Base-by-base conservation (phyloP, 306 rosid genomes). In the Abrus pulchellus region DNA sequence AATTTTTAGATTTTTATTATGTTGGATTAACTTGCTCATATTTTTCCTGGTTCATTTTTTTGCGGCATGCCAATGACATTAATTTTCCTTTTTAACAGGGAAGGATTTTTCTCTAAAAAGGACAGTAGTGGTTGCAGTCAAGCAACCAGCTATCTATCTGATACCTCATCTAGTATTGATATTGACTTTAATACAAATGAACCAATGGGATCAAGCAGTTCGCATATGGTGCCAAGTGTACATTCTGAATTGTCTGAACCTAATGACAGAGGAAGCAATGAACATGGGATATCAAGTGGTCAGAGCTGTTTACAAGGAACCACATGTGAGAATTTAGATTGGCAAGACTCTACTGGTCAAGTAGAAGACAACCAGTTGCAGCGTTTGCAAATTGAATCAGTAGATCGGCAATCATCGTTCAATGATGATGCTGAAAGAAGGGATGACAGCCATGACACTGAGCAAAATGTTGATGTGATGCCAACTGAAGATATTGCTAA, bases 81-180 rank as follows among this genome's bases (percentile, higher is more conserved):
- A 65, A 77, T 61, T 70, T n/a, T 8, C 82, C 83, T 75, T 64
- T 69, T 88, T 77, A 76, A 68, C 70, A 95, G 99, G 93, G 98
- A 93, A 66, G 99, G 97, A 53, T 88, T 93, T 72, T 83, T 81
- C 87, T 89, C 91, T 66, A 76, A 87, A 80, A 78, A 82, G 91
- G 93, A 92, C 57, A 78, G 34, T 77, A 79, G 91, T 88, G 84
- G 76, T 65, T 85, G 87, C 85, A 83, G 77, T 72, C 93, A 85
- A 92, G 87, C 80, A 67, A 82, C 90, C 79, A 75, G 85, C 89
- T 82, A 74, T 64, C 83, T 65, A 60, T 85, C 83, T 28, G 96
- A 88, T 67, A 59, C 84, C 78, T 84, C 86, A 52, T 80, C 89
- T 54, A 82, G 74, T 74, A 69, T 72, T 70, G 92, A 86, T 63